phyloP scores from a whole-genome alignment of 345 rosid genomes.

The Eucalyptus paniculata region DNA sequence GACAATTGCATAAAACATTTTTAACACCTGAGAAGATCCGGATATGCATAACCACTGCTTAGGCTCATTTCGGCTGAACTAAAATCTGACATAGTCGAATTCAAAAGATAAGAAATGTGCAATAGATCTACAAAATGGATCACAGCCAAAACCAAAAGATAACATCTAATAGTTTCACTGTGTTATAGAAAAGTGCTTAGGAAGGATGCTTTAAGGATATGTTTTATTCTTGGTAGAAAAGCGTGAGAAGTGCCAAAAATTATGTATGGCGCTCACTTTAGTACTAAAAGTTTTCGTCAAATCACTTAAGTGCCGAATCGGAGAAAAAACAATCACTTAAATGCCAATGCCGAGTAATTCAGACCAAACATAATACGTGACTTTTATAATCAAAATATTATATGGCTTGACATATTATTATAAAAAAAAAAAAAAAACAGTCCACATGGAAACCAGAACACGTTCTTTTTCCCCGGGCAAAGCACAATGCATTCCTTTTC shows the following conservation, averaged over 20 bases:
- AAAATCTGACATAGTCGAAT: background rate
- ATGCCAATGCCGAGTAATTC: too few relatives aligned
- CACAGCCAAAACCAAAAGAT: background rate
- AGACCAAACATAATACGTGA: too few relatives aligned
- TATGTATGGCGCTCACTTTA: fast-evolving
- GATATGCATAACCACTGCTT: background rate
- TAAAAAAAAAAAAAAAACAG: too few relatives aligned
- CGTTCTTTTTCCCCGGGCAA: background rate
- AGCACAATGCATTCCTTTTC: background rate
- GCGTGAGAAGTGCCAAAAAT: fast-evolving
- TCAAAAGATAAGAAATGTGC: background rate
- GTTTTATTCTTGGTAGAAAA: background rate
- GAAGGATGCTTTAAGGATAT: background rate
- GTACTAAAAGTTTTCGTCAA: fast-evolving
- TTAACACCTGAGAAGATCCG: background rate
- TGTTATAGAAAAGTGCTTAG: background rate
- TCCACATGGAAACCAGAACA: background rate
- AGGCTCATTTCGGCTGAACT: background rate
- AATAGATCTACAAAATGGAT: background rate
- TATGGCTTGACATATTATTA: too few relatives aligned
- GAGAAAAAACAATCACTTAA: too few relatives aligned
- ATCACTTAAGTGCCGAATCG: fast-evolving
- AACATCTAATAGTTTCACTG: background rate
- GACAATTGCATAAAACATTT: background rate
- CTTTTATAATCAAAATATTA: too few relatives aligned